These are phyloP conservation scores for Nitzschia inconspicua DNA, from an alignment of 108 stramenopile species.

Conservation along the genomic window DNA sequence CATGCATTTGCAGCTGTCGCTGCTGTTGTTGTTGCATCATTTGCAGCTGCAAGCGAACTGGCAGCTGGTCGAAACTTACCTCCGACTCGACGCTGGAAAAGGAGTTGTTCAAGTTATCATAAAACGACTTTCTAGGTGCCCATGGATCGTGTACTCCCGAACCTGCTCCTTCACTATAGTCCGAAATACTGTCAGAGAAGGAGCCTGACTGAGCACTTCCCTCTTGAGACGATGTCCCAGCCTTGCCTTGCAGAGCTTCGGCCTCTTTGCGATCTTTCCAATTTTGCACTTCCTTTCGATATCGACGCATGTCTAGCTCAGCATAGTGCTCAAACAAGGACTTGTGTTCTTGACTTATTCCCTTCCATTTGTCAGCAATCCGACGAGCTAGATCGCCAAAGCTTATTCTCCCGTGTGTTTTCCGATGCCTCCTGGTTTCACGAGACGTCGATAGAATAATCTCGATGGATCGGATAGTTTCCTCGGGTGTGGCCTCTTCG, in stretches of 20 bases:
- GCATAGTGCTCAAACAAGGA: slow-evolving; percentile 40
- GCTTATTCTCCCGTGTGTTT: slow-evolving; percentile 71
- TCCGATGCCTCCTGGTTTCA: slow-evolving; percentile 31
- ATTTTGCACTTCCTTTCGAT: slow-evolving; percentile 30
- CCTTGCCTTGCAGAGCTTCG: slow-evolving; percentile 9
- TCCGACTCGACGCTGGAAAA: slow-evolving; percentile 28
- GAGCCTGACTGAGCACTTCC: slow-evolving; percentile 10
- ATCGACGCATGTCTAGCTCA: slow-evolving; percentile 37
- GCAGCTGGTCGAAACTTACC: slow-evolving; percentile 21
- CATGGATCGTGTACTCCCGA: slow-evolving; percentile 4
- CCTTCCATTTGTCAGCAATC: slow-evolving; percentile 66
- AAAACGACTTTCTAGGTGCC: slow-evolving; percentile 11
- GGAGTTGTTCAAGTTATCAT: slow-evolving; percentile 26
- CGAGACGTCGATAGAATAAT: slow-evolving; percentile 21
- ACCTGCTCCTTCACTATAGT: background rate
- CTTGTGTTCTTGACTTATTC: slow-evolving; percentile 16
- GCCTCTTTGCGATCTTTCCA: slow-evolving; percentile 36
- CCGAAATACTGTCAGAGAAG: slow-evolving; percentile 2
- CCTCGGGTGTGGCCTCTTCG: slow-evolving; percentile 13
- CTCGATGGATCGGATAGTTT: slow-evolving; percentile 32
- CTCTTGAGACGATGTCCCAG: background rate
- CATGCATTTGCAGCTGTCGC: background rate
- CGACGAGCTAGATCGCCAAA: slow-evolving; percentile 68
- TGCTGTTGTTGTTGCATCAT: slow-evolving; percentile 7
- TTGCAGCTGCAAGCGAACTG: slow-evolving; percentile 17